Evolutionary conservation across 78 protist species (phyloP).

Genomic region (Pigoraptor vietnamica): DNA sequence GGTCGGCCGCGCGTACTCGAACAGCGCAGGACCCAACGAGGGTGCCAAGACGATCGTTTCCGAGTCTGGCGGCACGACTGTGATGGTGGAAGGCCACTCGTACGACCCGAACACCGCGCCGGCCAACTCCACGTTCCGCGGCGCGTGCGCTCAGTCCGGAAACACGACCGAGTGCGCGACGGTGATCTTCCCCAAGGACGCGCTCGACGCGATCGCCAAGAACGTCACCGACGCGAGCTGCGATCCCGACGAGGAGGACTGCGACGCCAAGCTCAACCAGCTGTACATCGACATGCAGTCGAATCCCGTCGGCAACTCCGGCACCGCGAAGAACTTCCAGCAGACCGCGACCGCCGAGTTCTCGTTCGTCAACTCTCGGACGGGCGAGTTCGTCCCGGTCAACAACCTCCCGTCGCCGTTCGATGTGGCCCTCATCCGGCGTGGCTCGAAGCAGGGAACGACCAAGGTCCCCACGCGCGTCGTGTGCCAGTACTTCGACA

Average conservation of each 20-base stretch:
- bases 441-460: background rate
- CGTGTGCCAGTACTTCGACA: background rate
- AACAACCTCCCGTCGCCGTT: background rate
- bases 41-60: too few species aligned
- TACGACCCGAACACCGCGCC: too few species aligned
- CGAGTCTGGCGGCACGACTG: too few species aligned
- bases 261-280: background rate
- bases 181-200: background rate
- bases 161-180: background rate
- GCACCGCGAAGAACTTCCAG: background rate
- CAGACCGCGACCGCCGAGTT: background rate
- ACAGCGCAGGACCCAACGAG: too few species aligned
- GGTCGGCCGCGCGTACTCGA: too few species aligned
- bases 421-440: background rate
- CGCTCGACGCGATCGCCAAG: background rate
- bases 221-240: background rate
- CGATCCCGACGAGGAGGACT: background rate
- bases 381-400: background rate
- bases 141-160: background rate
- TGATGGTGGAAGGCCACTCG: too few species aligned
- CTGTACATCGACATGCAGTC: background rate
- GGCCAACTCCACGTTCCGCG: too few species aligned
- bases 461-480: background rate
- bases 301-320: background rate
- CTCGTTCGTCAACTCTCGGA: background rate